Conservation (phyloP, 164 flowering plant species). For the Tinospora cordifolia region DNA sequence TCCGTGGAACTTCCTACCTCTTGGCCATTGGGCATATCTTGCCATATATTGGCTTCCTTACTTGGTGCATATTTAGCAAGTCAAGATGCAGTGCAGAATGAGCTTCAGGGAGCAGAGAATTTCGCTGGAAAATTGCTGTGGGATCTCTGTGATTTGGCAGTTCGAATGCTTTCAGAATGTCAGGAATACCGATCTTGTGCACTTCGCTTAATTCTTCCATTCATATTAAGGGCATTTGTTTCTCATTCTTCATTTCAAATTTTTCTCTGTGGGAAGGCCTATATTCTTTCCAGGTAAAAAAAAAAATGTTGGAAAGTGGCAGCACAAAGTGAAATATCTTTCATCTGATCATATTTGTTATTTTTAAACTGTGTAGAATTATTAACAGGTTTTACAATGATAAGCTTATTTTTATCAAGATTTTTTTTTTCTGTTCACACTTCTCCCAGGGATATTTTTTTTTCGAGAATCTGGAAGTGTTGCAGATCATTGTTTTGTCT, state of each 20-base stretch:
- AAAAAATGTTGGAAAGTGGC: constrained; percentile 3
- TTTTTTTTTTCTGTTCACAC: constrained; percentile 5
- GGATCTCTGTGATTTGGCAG: constrained; percentile 52
- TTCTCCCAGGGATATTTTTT: constrained; percentile 45
- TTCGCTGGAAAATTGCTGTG: constrained; percentile 49
- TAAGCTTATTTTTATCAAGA: constrained; percentile 4
- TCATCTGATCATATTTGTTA: background rate
- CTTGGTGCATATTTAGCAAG: constrained; percentile 42
- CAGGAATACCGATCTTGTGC: constrained; percentile 59
- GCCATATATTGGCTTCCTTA: constrained; percentile 51
- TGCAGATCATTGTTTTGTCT: constrained; percentile 54
- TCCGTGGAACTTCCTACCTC: constrained; percentile 12
- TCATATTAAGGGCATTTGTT: constrained; percentile 51
- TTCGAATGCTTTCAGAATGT: constrained; percentile 52
- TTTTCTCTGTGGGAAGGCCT: constrained; percentile 27
- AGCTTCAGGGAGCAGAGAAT: constrained; percentile 23
- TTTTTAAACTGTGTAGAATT: too few species aligned
- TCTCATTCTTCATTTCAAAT: constrained; percentile 30
- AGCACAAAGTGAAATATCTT: background rate
- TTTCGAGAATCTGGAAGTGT: constrained; percentile 57
- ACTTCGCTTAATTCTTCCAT: constrained; percentile 53
- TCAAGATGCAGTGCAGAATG: constrained; percentile 16
- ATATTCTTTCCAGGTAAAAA: constrained; percentile 46
- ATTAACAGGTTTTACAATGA: background rate
- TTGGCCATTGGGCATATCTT: constrained; percentile 43